A percentile compares a stretch with the other conserved stretches of the same genome.
These are phyloP conservation scores for Trypanosoma caninum DNA, from an alignment of 208 protist species.

Conservation along the genomic window DNA sequence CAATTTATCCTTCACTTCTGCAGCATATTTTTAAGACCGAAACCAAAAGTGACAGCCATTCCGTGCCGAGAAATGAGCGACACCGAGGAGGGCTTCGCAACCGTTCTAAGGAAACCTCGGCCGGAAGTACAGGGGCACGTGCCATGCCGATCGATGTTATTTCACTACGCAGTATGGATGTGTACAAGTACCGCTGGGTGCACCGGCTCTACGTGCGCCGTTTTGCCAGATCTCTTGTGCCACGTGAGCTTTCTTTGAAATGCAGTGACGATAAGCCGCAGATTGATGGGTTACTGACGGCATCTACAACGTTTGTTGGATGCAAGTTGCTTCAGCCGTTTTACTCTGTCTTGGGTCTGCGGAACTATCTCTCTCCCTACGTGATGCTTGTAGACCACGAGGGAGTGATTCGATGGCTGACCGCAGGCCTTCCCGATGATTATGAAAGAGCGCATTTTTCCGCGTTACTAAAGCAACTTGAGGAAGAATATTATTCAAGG, in stretches of 20 bases:
- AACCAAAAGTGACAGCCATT: constrained; percentile 22
- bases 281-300: constrained; percentile 32
- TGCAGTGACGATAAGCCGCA: constrained; percentile 4
- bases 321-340: constrained; percentile 70
- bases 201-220: constrained; percentile 69
- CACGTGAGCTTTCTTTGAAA: not conserved
- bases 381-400: constrained; percentile 83
- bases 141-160: constrained; percentile 72
- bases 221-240: constrained; percentile 56
- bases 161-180: constrained; percentile 73
- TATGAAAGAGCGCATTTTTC: constrained; percentile 64
- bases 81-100: constrained; percentile 19
- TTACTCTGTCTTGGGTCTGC: constrained; percentile 55
- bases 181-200: constrained; percentile 82
- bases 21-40: constrained; percentile 34
- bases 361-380: constrained; percentile 82
- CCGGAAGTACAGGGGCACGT: not conserved
- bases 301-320: constrained; percentile 78
- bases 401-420: constrained; percentile 76
- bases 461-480: constrained; percentile 63
- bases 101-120: constrained; percentile 4
- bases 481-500: constrained; percentile 69
- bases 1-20: constrained; percentile 55
- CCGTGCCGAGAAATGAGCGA: constrained; percentile 12
- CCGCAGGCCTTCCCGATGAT: constrained; percentile 73